Base-by-base conservation (phyloP, 257 asterid genomes). In the Scutellaria barbata region DNA sequence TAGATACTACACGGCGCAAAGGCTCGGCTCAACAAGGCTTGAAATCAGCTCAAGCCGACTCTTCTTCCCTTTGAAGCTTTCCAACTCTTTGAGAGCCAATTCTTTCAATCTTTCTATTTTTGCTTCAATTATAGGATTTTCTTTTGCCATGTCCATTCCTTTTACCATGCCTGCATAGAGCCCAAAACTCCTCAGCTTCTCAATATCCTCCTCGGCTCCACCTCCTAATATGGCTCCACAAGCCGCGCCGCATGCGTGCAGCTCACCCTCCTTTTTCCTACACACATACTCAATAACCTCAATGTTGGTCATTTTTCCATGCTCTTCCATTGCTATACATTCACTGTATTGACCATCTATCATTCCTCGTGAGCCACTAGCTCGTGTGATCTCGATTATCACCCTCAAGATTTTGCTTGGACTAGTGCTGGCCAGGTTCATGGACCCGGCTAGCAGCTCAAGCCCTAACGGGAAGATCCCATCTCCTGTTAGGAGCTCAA, bases 171-270 rank as follows among this genome's bases (percentile, higher is more conserved):
- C 97, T 0, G 73, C 81, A 50, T 80, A 83, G 45, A 80, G 63
- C 61, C 95, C 97, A 33, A 76, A 87, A 0, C 55, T 86, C 51
- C 90, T 87, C 75, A 91, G 69, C 12, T 68, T 85, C 67, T 81
- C 82, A 0, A 91, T 73, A 53, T 87, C 86, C 40, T 46, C 89
- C 5, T 84, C 96, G 65, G 43, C 75, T 8, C 85, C 97, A 5
- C 92, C 97, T 10, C 92, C 96, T 58, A 91, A 57, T 66, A 89
- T 87, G 53, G 92, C 97, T 3, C 97, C 97, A 69, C 95, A 89
- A 4, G 92, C 90, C 8, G 89, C 92, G 8, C 88, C 97, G 45
- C 96, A 89, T 1, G 83, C 86, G 60, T 89, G 84, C 41, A 87
- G 42, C 69, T 63, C 85, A 0, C 95, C 97, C 48, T 78, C 85